These are phyloP conservation scores for Dioscorea alata DNA, from an alignment of 106 monocot genomes.

Conservation along the genomic window DNA sequence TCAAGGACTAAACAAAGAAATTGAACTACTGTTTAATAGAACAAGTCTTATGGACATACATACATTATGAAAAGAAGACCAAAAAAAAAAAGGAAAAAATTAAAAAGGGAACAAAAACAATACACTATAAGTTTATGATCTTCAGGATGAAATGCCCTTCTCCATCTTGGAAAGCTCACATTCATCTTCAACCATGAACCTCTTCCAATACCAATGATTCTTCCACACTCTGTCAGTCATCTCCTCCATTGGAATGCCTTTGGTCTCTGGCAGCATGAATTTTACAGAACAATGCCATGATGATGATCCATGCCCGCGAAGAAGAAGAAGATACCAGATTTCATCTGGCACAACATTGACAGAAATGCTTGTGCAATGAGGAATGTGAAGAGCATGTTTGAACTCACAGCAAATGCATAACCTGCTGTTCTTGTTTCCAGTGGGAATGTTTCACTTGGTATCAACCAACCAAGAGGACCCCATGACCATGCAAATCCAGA, in stretches of 20 bases:
- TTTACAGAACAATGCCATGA: slow-evolving; percentile 27
- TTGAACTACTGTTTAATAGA: too few relatives aligned
- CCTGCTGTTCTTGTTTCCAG: slow-evolving; percentile 42
- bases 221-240: slow-evolving; percentile 23
- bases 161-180: background rate
- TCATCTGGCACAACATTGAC: slow-evolving; percentile 29
- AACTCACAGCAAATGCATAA: slow-evolving; percentile 30
- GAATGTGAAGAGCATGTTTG: slow-evolving; percentile 38
- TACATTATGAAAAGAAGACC: too few relatives aligned
- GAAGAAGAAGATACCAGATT: slow-evolving; percentile 31
- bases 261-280: slow-evolving; percentile 35
- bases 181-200: background rate
- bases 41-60: too few relatives aligned
- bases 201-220: slow-evolving; percentile 35
- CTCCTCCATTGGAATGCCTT: slow-evolving; percentile 33
- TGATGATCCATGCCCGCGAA: slow-evolving; percentile 25
- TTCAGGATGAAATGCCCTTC: background rate
- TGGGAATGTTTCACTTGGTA: slow-evolving; percentile 48
- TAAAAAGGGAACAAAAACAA: too few relatives aligned
- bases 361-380: slow-evolving; percentile 32
- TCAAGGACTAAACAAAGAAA: too few relatives aligned
- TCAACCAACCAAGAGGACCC: slow-evolving; percentile 48
- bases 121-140: background rate
- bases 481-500: slow-evolving; percentile 39
- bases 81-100: too few relatives aligned